Evolutionary conservation across 2,329 filamentous ascomycete species (phyloP).

Genomic region (Hypoxylon rubiginosum): DNA sequence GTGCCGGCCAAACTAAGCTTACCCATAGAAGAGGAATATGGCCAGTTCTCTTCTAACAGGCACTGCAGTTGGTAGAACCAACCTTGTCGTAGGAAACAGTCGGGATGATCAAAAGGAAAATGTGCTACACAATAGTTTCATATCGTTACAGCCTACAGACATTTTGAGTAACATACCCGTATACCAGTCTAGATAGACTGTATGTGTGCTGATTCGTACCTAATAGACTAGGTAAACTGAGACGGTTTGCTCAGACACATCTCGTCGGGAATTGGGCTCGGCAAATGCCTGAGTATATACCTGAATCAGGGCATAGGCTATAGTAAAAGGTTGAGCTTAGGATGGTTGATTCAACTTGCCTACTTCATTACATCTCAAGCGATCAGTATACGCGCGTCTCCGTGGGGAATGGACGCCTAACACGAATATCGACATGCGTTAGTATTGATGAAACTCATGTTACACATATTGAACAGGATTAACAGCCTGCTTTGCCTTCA

Average conservation of each 20-base stretch:
- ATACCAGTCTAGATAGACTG: too few relatives aligned
- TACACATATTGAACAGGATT: too few relatives aligned
- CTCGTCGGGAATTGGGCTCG: neutral
- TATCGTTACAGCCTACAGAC: neutral
- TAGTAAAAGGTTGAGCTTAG: neutral
- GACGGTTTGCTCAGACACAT: neutral
- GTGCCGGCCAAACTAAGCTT: neutral
- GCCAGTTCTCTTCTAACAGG: neutral
- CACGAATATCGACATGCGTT: too few relatives aligned
- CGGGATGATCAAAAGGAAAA: neutral
- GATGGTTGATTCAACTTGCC: neutral
- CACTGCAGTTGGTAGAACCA: neutral
- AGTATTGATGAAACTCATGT: too few relatives aligned
- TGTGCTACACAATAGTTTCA: neutral
- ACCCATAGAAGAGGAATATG: neutral
- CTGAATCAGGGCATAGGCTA: neutral
- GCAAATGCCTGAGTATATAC: neutral
- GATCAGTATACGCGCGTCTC: neutral
- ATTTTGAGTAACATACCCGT: too few relatives aligned
- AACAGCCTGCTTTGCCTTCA: too few relatives aligned
- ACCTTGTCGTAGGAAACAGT: neutral
- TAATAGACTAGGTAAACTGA: too few relatives aligned
- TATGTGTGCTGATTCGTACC: too few relatives aligned
- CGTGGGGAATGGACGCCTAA: too few relatives aligned
- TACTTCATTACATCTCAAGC: neutral